Evolutionary conservation across 2,329 filamentous ascomycete genomes (phyloP).

Genomic region (Talaromyces amestolkiae): DNA sequence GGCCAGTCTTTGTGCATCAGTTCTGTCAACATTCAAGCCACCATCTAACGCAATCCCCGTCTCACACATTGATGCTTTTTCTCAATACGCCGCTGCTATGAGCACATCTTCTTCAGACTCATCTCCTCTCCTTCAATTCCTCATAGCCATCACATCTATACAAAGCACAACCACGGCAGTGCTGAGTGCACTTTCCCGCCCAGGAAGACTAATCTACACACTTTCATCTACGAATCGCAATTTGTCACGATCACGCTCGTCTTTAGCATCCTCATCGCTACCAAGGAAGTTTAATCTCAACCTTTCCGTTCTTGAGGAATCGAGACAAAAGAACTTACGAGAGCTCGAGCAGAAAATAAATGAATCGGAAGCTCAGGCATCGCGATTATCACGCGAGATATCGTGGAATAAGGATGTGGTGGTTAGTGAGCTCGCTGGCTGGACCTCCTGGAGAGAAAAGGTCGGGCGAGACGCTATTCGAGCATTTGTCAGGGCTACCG

Average conservation of each 20-base stretch:
- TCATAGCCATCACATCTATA: conserved; percentile 74
- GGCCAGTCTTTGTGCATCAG: conserved; percentile 42
- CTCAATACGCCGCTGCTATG: conserved; percentile 67
- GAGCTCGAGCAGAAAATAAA: conserved; percentile 80
- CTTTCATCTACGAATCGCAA: conserved; percentile 73
- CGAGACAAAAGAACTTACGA: conserved; percentile 73
- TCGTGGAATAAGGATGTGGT: conserved; percentile 92
- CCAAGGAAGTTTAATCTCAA: conserved; percentile 49
- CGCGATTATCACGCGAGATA: conserved; percentile 74
- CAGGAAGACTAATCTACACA: conserved; percentile 71
- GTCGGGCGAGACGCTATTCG: conserved; percentile 72
- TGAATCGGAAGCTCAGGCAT: conserved; percentile 67
- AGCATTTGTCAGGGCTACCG: conserved; percentile 72
- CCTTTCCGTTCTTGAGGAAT: conserved; percentile 69
- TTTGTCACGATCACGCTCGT: conserved; percentile 74
- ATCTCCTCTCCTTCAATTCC: conserved; percentile 69
- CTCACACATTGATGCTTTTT: conserved; percentile 67
- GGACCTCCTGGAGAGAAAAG: conserved; percentile 84
- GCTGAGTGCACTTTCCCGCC: conserved; percentile 73
- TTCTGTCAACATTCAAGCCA: conserved; percentile 50
- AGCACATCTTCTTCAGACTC: conserved; percentile 62
- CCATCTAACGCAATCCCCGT: conserved; percentile 63
- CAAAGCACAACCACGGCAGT: conserved; percentile 81
- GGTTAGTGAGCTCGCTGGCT: conserved; percentile 84
- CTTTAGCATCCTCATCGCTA: conserved; percentile 61